phyloP scores from a whole-genome alignment of 768 basidiomycete species.

The Exsudoporus frostii region DNA sequence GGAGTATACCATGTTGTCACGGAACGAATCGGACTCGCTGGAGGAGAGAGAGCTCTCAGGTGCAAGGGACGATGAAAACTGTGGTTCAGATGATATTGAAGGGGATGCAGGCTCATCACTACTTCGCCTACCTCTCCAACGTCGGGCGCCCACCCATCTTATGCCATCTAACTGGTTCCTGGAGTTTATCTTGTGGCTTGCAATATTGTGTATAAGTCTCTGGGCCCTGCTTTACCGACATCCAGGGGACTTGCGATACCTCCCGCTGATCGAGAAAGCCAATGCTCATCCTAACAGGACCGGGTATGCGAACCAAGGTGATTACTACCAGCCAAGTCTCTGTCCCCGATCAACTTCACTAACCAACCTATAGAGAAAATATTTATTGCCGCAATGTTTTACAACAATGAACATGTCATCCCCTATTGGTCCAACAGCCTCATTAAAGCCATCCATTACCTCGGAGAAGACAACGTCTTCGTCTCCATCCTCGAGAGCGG shows the following conservation, averaged over 20 bases:
- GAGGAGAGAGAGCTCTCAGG: background rate
- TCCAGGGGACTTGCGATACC: constrained; percentile 12
- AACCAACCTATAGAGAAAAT: constrained; percentile 7
- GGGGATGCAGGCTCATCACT: background rate
- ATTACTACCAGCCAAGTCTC: background rate
- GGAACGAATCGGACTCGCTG: constrained; percentile 4
- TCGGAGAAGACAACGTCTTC: constrained; percentile 43
- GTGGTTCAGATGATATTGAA: background rate
- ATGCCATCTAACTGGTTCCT: background rate
- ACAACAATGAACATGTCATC: constrained; percentile 36
- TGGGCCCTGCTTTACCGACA: constrained; percentile 1
- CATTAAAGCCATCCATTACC: constrained; percentile 33
- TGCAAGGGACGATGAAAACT: background rate
- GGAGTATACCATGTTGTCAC: constrained; percentile 9
- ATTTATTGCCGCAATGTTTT: constrained; percentile 35
- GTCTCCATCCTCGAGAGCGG: constrained; percentile 42
- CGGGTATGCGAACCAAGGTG: constrained; percentile 19
- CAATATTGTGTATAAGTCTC: background rate
- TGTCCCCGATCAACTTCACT: background rate
- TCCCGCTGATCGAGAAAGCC: constrained; percentile 13
- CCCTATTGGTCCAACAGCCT: constrained; percentile 39
- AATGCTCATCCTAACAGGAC: constrained; percentile 8
- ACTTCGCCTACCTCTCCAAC: background rate
- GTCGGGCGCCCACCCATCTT: background rate
- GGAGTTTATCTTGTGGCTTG: constrained; percentile 9